Base-by-base conservation (phyloP, 495 filamentous ascomycete species). In the Daldinia vernicosa region DNA sequence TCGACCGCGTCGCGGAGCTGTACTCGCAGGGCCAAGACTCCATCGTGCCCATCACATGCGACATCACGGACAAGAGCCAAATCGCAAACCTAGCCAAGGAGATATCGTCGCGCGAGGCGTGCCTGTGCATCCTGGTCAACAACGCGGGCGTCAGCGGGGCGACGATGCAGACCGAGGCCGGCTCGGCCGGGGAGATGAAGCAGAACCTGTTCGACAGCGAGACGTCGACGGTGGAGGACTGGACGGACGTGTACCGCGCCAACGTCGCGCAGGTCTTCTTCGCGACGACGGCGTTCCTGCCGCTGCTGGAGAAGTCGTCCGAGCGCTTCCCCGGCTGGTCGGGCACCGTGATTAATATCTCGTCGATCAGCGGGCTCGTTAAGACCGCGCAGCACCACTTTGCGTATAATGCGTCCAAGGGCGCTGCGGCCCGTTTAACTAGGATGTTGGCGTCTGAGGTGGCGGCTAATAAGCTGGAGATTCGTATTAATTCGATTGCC, bases 231-330 rank as follows among this genome's bases (percentile, higher is more conserved):
- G 87, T 91, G 67, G 66, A 83, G 7, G 92, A 92, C 27, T 94
- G 90, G 89, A 88, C 84, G 4, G 85, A 90, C 58, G 89, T 94
- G 5, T 83, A 94, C 24, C 93, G 91, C 24, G 86, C 93, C 39
- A 95, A 95, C 78, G 86, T 95, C 8, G 88, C 93, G 61, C 88
- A 91, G 19, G 89, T 94, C 56, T 96, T 93, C 79, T 91, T 91
- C 61, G 83, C 93, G 11, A 93, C 92, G 4, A 89, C 91, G 76
- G 81, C 87, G 3, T 84, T 93, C 17, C 90, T 91, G 1, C 92
- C 92, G 2, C 80, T 93, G 26, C 81, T 95, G 55, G 89, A 92
- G 78, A 79, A 77, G 14, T 75, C 75, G 0, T 84, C 87, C 77
- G 71, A 70, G 51, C 7, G 57, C 52, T 3, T 75, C 78, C 84